A percentile compares a stretch with the other conserved stretches of the same genome.
These are phyloP conservation scores for Aspergillus piperis DNA, from an alignment of 2,329 filamentous ascomycete species.

Conservation along the genomic window DNA sequence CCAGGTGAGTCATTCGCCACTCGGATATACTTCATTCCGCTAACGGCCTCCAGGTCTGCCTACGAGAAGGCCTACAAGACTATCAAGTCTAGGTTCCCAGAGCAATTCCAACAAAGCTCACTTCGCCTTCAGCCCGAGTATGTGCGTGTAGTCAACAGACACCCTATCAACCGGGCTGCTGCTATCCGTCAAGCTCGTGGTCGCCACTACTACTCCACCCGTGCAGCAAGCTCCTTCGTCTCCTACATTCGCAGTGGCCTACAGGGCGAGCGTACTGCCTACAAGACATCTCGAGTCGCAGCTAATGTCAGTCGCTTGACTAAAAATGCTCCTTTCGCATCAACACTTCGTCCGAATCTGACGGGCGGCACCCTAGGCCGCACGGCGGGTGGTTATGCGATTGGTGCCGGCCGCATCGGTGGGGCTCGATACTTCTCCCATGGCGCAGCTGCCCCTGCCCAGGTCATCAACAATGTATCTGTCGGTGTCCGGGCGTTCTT, in stretches of 20 bases:
- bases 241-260: slow-evolving; percentile 46
- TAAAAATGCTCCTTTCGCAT: slow-evolving; percentile 80
- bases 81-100: slow-evolving; percentile 46
- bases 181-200: slow-evolving; percentile 65
- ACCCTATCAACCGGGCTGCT: slow-evolving; percentile 63
- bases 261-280: slow-evolving; percentile 54
- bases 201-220: slow-evolving; percentile 65
- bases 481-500: slow-evolving; percentile 89
- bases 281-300: slow-evolving; percentile 59
- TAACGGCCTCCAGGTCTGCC: slow-evolving; percentile 45
- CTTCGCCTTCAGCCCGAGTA: slow-evolving; percentile 62
- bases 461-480: slow-evolving; percentile 94
- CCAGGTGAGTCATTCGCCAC: slow-evolving; percentile 41
- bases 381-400: slow-evolving; percentile 84
- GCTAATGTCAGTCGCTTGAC: slow-evolving; percentile 64
- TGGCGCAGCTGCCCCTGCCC: slow-evolving; percentile 77
- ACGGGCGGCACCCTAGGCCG: slow-evolving; percentile 83
- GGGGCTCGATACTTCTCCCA: slow-evolving; percentile 89
- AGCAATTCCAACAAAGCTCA: slow-evolving; percentile 40
- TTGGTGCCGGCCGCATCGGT: slow-evolving; percentile 67
- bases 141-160: slow-evolving; percentile 57
- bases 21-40: slow-evolving; percentile 15
- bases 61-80: slow-evolving; percentile 49
- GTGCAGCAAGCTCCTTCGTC: slow-evolving; percentile 51
- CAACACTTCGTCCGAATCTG: slow-evolving; percentile 84